Base-by-base conservation (phyloP, 75 land plant genomes). In the Selaginella tamariscina region DNA sequence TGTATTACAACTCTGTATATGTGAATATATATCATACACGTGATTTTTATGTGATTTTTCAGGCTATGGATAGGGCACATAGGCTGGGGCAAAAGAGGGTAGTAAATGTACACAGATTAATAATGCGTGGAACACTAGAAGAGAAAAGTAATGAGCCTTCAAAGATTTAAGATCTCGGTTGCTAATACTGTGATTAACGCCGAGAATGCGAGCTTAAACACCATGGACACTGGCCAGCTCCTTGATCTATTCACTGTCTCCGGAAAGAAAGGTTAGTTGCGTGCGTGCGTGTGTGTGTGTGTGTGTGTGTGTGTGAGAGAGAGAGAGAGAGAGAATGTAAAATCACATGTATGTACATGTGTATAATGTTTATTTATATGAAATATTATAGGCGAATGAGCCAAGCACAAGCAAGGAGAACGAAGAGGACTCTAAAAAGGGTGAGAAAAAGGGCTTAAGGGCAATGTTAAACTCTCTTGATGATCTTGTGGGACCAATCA, bases 1-100 rank as follows among this genome's bases (percentile, higher is more conserved):
- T n/a, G n/a, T n/a, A n/a, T n/a, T n/a, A n/a, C n/a, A n/a, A n/a
- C n/a, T n/a, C n/a, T n/a, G n/a, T n/a, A n/a, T n/a, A n/a, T n/a
- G n/a, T n/a, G n/a, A n/a, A n/a, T n/a, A n/a, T n/a, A n/a, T n/a
- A n/a, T n/a, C n/a, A n/a, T n/a, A n/a, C n/a, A n/a, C n/a, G 5
- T 15, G 49, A 39, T 39, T 5, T 39, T 15, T 5, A 39, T 39
- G 49, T 39, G 5, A 18, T 27, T 60, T 31, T 30, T 56, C 84
- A 95, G 99, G 99, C 99, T 62, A 95, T 95, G 99, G 99, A 95
- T 62, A 82, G 99, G 81, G 96, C 99, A n/a, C 99, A 95, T 67
- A 83, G 99, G 71, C 65, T 95, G 55, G 99, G 99, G 29, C 99
- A 95, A 68, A 77, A 81, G 21, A 83, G 81, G 56, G 92, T 90